These are phyloP conservation scores for Monilinia polystroma DNA, from an alignment of 2,329 filamentous ascomycete genomes.

Conservation along the genomic window DNA sequence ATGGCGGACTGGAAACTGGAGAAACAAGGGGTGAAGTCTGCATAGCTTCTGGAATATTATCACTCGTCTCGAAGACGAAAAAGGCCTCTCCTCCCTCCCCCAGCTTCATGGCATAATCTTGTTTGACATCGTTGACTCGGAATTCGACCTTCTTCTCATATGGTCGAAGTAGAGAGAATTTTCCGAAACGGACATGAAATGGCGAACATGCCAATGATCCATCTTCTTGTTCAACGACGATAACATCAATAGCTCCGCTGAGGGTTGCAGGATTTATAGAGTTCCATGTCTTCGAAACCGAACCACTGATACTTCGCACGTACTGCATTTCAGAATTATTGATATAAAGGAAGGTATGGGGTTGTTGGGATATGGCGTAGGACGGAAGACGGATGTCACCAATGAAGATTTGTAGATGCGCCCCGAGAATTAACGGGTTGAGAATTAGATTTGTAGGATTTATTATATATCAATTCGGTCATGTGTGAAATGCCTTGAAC, in stretches of 20 bases:
- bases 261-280: conserved; percentile 97
- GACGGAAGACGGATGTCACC: conserved; percentile 17
- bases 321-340: conserved; percentile 74
- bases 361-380: conserved; percentile 15
- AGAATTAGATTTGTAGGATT: conserved; percentile 12
- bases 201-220: conserved; percentile 87
- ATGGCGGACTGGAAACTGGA: conserved; percentile 79
- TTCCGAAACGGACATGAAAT: conserved; percentile 98
- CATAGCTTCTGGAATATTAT: conserved; percentile 85
- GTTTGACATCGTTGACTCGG: conserved; percentile 85
- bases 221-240: conserved; percentile 95
- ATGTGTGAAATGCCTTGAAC: conserved; percentile 4
- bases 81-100: conserved; percentile 97
- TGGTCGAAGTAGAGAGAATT: conserved; percentile 91
- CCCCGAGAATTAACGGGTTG: conserved; percentile 2
- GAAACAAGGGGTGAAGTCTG: conserved; percentile 95
- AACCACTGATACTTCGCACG: conserved; percentile 91
- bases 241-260: conserved; percentile 97
- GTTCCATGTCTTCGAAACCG: conserved; percentile 98
- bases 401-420: conserved; percentile 5
- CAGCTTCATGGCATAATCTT: conserved; percentile 96
- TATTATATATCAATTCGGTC: conserved; percentile 9
- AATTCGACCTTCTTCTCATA: conserved; percentile 99
- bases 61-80: conserved; percentile 95
- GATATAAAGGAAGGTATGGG: background rate